These are phyloP conservation scores for Berkeleyomyces basicola DNA, from an alignment of 2,329 filamentous ascomycete genomes.

Conservation along the genomic window DNA sequence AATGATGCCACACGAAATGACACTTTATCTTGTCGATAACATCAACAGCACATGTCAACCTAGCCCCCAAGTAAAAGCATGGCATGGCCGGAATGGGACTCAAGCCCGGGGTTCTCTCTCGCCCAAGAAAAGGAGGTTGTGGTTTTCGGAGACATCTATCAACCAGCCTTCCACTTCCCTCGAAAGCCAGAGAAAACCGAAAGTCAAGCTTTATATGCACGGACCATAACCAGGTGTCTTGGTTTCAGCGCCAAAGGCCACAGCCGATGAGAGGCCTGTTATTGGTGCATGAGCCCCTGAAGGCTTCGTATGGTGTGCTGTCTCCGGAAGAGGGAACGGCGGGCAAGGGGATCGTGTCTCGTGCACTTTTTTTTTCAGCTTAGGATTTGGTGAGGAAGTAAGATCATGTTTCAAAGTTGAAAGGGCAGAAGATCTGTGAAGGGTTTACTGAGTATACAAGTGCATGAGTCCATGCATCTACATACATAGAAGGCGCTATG, in stretches of 20 bases:
- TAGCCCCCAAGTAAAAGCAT: neutral
- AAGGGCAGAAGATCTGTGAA: neutral
- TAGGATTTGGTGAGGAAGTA: neutral
- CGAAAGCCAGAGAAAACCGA: neutral
- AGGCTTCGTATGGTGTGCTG: neutral
- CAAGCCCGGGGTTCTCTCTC: neutral
- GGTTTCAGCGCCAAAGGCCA: neutral
- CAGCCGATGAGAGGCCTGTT: neutral
- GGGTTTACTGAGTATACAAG: too few species aligned
- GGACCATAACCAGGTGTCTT: neutral
- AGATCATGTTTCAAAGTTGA: neutral
- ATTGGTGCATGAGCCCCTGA: neutral
- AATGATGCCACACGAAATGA: too few species aligned
- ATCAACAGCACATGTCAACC: too few species aligned
- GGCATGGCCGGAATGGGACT: neutral
- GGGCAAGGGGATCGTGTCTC: neutral
- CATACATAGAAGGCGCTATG: too few species aligned
- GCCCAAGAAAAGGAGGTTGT: neutral
- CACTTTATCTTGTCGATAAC: too few species aligned
- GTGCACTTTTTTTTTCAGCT: neutral
- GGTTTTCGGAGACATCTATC: neutral
- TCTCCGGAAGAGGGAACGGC: neutral
- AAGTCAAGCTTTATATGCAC: neutral
- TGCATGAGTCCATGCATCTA: too few species aligned
- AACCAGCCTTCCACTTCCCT: neutral